phyloP scores from a whole-genome alignment of 345 rosid species.

The Schrenkiella parvula region DNA sequence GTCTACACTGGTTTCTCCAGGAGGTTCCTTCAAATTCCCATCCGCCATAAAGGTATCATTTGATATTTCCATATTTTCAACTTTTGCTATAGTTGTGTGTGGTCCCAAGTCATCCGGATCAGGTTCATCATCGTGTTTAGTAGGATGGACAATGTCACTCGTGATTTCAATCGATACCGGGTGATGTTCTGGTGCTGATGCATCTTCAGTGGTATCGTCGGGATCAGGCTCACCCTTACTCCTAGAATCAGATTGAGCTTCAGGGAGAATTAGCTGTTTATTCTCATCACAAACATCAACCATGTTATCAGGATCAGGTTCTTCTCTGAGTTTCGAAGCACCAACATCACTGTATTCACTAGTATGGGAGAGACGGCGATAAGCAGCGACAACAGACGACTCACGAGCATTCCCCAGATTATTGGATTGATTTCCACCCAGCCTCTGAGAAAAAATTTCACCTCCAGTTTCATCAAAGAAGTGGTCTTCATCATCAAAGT shows the following conservation, averaged over 20 bases:
- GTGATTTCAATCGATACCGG: slow-evolving; percentile 3
- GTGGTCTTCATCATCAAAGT: slow-evolving; percentile 45
- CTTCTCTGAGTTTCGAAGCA: slow-evolving; percentile 40
- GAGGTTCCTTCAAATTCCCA: neutral
- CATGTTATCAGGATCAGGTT: slow-evolving; percentile 68
- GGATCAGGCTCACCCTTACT: slow-evolving; percentile 46
- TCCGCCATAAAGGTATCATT: slow-evolving; percentile 3
- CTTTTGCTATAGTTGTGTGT: neutral
- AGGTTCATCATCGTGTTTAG: slow-evolving; percentile 43
- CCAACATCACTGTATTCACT: slow-evolving; percentile 20
- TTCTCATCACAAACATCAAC: slow-evolving; percentile 16
- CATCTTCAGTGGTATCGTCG: slow-evolving; percentile 28
- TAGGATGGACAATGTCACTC: slow-evolving; percentile 11
- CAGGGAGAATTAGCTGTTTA: neutral
- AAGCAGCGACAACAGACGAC: slow-evolving; percentile 89
- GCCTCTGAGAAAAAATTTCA: slow-evolving; percentile 41
- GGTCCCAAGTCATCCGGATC: slow-evolving; percentile 55
- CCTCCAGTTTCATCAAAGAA: slow-evolving; percentile 26
- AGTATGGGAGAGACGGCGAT: slow-evolving; percentile 45
- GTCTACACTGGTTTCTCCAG: neutral
- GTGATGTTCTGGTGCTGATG: neutral
- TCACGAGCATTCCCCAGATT: slow-evolving; percentile 62
- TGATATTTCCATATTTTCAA: slow-evolving; percentile 10
- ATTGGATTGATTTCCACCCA: slow-evolving; percentile 61
- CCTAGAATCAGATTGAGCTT: slow-evolving; percentile 16